Base-by-base conservation (phyloP, 768 basidiomycete genomes). In the Naganishia vaughanmartiniae region DNA sequence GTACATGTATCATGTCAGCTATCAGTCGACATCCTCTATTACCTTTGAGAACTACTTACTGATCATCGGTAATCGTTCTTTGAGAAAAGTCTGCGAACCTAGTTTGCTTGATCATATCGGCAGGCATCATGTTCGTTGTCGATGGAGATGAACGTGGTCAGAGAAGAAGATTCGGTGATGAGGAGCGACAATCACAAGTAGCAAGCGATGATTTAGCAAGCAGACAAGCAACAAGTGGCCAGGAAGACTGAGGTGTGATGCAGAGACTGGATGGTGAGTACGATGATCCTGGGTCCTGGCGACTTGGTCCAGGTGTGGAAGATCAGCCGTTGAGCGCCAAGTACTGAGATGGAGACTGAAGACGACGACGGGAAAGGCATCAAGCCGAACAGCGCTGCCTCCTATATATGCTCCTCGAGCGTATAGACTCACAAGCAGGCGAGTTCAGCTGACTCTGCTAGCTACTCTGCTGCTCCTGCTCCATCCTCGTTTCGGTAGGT, bases 141-240 rank as follows among this genome's bases (percentile, higher is more conserved):
- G 12, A 51, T 51, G 54, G 2, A 1, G 54, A 30, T 14, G 60
- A 63, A 14, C 2, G 10, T 33, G 34, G 34, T 5, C 21, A 36
- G 31, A 12, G n/a, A 33, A 24, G n/a, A 33, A 58, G 57, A 28
- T 36, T 3, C 33, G 34, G 57, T 4, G 31, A 58, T 2, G 28
- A 10, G 4, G 24, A 24, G 6, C 5, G 33, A 21, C 34, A 36
- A 58, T 15, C 19, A 9, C 33, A 2, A 39, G 36, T 21, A 34
- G 33, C 60, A 63, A 63, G 60, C 60, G 60, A 45, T 34, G 60
- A 63, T 4, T 12, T 4, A 45, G 60, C 60, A 63, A 63, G 60
- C 60, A 63, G 15, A 28, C 60, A 63, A 63, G 60, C 39, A 46
- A 26, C 60, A 63, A 63, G 60, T 15, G 1, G 24, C 5, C 39